Percentiles rank a stretch among this genome's conserved stretches.
These are phyloP conservation scores for Starmerella gropengiesseri DNA, from an alignment of 805 yeast genomes.

Conservation along the genomic window DNA sequence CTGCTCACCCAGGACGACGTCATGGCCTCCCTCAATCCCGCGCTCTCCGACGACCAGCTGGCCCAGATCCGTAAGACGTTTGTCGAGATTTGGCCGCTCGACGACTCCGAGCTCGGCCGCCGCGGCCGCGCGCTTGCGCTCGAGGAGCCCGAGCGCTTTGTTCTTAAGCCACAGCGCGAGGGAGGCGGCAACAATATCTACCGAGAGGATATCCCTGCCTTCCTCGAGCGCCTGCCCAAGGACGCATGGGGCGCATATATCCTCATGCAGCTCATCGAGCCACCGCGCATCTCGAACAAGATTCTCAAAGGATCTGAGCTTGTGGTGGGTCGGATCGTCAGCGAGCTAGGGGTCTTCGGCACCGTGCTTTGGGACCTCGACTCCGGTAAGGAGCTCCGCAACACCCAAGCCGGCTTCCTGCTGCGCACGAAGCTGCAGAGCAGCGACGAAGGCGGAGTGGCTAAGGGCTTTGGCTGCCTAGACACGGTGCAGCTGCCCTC, in stretches of 20 bases:
- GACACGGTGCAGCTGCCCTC: constrained; percentile 39
- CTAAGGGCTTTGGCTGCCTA: constrained; percentile 97
- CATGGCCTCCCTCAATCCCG: constrained; percentile 39
- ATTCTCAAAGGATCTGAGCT: constrained; percentile 58
- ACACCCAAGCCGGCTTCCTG: constrained; percentile 72
- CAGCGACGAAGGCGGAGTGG: constrained; percentile 96
- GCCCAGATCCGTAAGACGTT: constrained; percentile 45
- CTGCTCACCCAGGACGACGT: constrained; percentile 49
- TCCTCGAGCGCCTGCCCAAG: constrained; percentile 48
- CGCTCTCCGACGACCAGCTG: constrained; percentile 25
- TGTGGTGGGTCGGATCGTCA: constrained; percentile 61
- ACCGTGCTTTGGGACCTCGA: constrained; percentile 61
- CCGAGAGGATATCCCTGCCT: constrained; percentile 70
- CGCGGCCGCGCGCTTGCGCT: constrained; percentile 57
- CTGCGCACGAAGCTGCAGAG: constrained; percentile 77
- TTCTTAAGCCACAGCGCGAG: constrained; percentile 94
- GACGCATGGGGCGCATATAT: constrained; percentile 82
- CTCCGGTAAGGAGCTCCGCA: constrained; percentile 44
- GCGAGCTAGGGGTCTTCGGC: constrained; percentile 90
- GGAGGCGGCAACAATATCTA: constrained; percentile 97
- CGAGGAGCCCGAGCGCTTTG: constrained; percentile 57
- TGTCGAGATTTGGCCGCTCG: constrained; percentile 81
- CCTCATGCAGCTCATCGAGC: constrained; percentile 84
- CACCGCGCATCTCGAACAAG: constrained; percentile 57
- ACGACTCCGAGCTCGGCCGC: constrained; percentile 51